Conservation (phyloP, 2,329 filamentous ascomycete species). For the Neofusicoccum sp. region DNA sequence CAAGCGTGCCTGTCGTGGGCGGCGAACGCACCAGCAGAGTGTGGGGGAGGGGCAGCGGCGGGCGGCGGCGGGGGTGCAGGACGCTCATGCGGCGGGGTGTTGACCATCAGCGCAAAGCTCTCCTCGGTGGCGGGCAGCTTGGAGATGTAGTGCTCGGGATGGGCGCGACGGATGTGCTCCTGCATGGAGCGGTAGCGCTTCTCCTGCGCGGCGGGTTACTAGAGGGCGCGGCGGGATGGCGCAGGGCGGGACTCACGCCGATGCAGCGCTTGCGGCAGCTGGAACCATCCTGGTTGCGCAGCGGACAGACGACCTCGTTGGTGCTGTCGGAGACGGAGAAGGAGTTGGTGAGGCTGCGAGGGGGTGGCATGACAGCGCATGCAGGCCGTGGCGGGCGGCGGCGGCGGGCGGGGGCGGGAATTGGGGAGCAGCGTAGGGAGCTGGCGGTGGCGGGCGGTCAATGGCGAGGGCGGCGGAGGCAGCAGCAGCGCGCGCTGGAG, state of each 20-base stretch:
- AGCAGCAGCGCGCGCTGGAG: background rate
- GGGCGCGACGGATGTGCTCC: constrained; percentile 96
- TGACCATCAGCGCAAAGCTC: constrained; percentile 97
- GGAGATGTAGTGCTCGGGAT: constrained; percentile 95
- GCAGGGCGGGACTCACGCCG: constrained; percentile 72
- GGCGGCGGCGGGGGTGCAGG: constrained; percentile 55
- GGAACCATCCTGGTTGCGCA: constrained; percentile 94
- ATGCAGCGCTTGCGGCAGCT: constrained; percentile 97
- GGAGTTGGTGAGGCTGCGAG: constrained; percentile 82
- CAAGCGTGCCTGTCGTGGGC: constrained; percentile 17
- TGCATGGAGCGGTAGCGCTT: constrained; percentile 98
- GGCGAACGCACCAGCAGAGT: constrained; percentile 20
- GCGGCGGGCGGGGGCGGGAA: constrained; percentile 28
- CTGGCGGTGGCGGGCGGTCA: background rate
- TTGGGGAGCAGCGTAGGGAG: constrained; percentile 14
- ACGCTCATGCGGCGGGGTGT: constrained; percentile 76
- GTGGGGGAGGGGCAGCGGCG: constrained; percentile 33
- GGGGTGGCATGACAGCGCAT: constrained; percentile 71
- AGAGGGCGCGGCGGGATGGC: constrained; percentile 21
- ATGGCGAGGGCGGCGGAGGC: background rate
- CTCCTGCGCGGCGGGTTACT: constrained; percentile 62
- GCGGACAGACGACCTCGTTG: constrained; percentile 95
- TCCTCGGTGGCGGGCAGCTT: constrained; percentile 98
- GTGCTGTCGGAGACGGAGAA: constrained; percentile 91
- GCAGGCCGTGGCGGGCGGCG: constrained; percentile 49